phyloP scores from a whole-genome alignment of 805 yeast genomes.

The Clavispora fructus region DNA sequence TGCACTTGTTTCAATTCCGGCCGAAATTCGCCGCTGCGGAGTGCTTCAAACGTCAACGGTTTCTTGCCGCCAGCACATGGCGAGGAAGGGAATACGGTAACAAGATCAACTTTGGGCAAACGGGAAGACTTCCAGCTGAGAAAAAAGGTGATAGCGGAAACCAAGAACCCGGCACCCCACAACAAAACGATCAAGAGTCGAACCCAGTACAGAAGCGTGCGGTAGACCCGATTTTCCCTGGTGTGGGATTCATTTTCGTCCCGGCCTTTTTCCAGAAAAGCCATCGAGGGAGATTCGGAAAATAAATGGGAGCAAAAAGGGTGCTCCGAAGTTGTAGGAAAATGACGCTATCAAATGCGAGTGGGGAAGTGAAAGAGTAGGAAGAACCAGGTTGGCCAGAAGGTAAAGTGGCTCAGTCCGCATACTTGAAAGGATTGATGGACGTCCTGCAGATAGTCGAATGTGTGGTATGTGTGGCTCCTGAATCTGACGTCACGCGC shows the following conservation, averaged over 20 bases:
- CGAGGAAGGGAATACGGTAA: slow-evolving; percentile 8
- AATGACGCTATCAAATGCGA: no score
- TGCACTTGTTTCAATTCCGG: slow-evolving; percentile 55
- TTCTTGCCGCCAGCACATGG: slow-evolving; percentile 9
- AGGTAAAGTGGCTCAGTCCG: not conserved
- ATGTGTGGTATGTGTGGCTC: not conserved
- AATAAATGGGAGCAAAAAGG: not conserved
- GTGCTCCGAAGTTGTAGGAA: no score
- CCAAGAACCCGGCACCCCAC: slow-evolving; percentile 34
- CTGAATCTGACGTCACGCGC: not conserved
- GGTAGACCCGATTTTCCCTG: not conserved
- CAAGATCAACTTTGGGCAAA: not conserved
- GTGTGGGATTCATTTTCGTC: not conserved
- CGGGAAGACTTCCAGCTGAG: not conserved
- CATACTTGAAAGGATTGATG: not conserved
- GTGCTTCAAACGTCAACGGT: slow-evolving; percentile 25
- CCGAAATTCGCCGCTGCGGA: slow-evolving; percentile 51
- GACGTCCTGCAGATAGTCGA: not conserved
- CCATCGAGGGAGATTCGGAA: not conserved
- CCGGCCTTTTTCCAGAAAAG: not conserved
- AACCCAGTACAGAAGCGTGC: slow-evolving; percentile 9
- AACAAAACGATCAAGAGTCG: slow-evolving; percentile 23
- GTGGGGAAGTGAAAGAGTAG: not conserved
- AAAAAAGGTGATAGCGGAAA: slow-evolving; percentile 7
- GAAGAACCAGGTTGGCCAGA: no score